Evolutionary conservation across 768 basidiomycete genomes (phyloP), one percentile per base, ranked within the genome.

Genomic region (Botryobasidium botryosum): DNA sequence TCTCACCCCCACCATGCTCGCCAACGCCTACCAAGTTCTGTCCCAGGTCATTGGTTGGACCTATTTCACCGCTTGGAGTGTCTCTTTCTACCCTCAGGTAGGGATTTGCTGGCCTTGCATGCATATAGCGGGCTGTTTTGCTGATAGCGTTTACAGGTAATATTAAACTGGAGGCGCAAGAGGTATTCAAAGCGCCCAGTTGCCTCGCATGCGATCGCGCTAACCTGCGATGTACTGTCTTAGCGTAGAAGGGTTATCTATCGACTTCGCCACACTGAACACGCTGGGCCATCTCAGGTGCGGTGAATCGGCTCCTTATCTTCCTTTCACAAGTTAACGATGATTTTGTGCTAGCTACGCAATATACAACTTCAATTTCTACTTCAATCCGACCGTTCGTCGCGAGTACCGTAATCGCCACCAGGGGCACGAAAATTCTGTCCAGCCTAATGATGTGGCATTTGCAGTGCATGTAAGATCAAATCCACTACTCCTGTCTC

Each of bases 191-290:
- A n/a, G n/a, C 52, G 51, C 17, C 35, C 28, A 26, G 29, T 13
- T n/a, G n/a, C n/a, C n/a, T n/a, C n/a, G n/a, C n/a, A n/a, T n/a
- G n/a, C n/a, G n/a, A n/a, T n/a, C n/a, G n/a, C n/a, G n/a, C n/a
- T n/a, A n/a, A n/a, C n/a, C n/a, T n/a, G n/a, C n/a, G 24, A 5
- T 5, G 29, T 33, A 23, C 6, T 38, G 13, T 40, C 2, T n/a
- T 32, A 57, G 59, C 27, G 61, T 62, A 3, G 50, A 50, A 6
- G 65, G 65, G 6, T 50, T 65, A 21, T 59, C 59, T 1, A 50
- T 59, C 13, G 64, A 65, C 54, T 67, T 67, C 47, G 51, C 57
- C 18, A 54, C 54, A 41, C 52, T 65, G 32, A 68, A 68, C 48
- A 57, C 60, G 1, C 26, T 64, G 28, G 64, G 65, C 12, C 37